Percentiles rank a stretch among this genome's conserved stretches.
Evolutionary conservation across 257 asterid genomes (phyloP).

Genomic region (Solanum microdontum): DNA sequence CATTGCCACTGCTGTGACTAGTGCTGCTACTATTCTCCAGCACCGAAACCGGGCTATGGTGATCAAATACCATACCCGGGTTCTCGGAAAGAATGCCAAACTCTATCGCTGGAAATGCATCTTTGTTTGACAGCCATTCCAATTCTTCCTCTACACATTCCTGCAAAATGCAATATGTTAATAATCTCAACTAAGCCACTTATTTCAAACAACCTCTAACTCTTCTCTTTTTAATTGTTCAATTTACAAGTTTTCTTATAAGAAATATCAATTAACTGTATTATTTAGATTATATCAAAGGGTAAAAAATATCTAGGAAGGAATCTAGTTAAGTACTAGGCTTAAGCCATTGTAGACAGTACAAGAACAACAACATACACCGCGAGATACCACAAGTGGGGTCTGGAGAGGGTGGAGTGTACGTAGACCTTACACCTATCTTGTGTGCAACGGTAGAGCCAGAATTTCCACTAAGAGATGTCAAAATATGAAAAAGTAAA

Average conservation of each 20-base stretch:
- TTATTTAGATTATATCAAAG: background rate
- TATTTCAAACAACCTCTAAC: background rate
- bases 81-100: conserved; percentile 38
- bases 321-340: background rate
- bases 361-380: background rate
- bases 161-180: conserved; percentile 12
- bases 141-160: conserved; percentile 45
- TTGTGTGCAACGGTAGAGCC: background rate
- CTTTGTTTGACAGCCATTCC: conserved; percentile 84
- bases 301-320: background rate
- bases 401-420: background rate
- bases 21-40: conserved; percentile 55
- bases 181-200: background rate
- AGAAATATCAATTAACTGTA: background rate
- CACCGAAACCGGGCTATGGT: conserved; percentile 66
- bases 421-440: background rate
- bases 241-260: background rate
- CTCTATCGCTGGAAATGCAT: conserved; percentile 71
- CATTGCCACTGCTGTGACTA: conserved; percentile 17
- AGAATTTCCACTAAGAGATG: background rate
- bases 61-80: conserved; percentile 30
- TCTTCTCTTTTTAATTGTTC: background rate
- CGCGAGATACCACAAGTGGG: background rate
- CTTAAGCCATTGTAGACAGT: background rate
- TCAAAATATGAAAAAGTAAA: no score